Percentiles rank a stretch among this genome's conserved stretches.
Evolutionary conservation across 2,329 filamentous ascomycete species (phyloP).

Genomic region (Apiospora pterosperma): DNA sequence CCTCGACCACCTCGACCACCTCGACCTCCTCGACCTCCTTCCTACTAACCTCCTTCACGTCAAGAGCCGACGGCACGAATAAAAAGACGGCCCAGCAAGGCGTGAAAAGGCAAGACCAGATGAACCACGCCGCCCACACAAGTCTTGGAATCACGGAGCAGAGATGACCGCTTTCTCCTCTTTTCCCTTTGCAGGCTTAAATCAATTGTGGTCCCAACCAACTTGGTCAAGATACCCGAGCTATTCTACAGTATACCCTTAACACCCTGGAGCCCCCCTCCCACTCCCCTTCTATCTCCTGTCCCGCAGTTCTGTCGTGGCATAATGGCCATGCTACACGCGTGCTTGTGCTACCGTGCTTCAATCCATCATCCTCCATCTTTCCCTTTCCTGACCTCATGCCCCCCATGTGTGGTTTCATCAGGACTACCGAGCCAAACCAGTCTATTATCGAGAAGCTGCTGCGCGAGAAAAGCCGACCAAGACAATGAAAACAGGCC

Average conservation of each 20-base stretch:
- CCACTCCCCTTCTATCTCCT: neutral
- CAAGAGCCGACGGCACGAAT: neutral
- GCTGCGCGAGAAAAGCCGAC: neutral
- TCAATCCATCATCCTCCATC: neutral
- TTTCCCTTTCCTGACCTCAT: conserved; percentile 3
- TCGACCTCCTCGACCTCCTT: no score
- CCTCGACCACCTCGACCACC: no score
- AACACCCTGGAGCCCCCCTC: neutral
- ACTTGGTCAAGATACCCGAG: neutral
- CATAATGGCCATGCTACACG: neutral
- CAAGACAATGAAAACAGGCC: neutral
- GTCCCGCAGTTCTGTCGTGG: conserved; percentile 1
- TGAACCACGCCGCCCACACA: neutral
- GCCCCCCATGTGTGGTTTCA: neutral
- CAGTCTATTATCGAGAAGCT: conserved; percentile 5
- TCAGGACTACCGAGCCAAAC: conserved; percentile 7
- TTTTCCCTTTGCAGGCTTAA: neutral
- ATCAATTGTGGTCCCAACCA: neutral
- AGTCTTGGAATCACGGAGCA: neutral
- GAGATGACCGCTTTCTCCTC: neutral
- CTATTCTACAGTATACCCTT: conserved; percentile 3
- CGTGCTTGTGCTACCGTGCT: neutral
- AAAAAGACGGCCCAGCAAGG: neutral
- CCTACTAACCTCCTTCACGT: neutral
- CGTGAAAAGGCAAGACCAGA: neutral